Conservation (phyloP, 495 filamentous ascomycete genomes). For the Cercophora scortea region DNA sequence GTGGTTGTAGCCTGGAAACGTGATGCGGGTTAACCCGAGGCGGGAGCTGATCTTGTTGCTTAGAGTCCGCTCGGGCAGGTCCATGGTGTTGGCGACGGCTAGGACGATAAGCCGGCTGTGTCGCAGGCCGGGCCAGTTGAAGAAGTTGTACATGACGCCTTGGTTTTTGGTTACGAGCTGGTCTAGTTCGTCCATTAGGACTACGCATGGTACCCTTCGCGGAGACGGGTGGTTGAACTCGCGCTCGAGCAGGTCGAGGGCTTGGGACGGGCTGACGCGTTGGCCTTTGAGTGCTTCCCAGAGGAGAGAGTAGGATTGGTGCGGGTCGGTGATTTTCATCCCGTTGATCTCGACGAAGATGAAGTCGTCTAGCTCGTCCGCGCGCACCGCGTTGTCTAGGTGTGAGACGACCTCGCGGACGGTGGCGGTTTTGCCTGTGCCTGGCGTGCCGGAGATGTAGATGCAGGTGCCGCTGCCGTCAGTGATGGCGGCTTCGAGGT, state of each 20-base stretch:
- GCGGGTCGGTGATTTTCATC: slow-evolving; percentile 98
- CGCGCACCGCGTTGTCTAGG: slow-evolving; percentile 73
- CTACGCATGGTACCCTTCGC: slow-evolving; percentile 87
- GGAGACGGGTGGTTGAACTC: slow-evolving; percentile 90
- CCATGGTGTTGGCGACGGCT: slow-evolving; percentile 99
- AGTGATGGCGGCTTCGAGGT: slow-evolving; percentile 89
- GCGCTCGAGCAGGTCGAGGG: slow-evolving; percentile 78
- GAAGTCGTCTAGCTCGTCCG: slow-evolving; percentile 96
- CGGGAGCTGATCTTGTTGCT: slow-evolving; percentile 97
- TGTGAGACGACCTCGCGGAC: slow-evolving; percentile 91
- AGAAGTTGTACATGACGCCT: slow-evolving; percentile 99
- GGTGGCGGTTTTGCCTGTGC: slow-evolving; percentile 98
- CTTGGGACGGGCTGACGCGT: slow-evolving; percentile 84
- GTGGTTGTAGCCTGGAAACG: slow-evolving; percentile 95
- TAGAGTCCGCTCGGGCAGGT: slow-evolving; percentile 90
- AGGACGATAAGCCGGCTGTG: slow-evolving; percentile 92
- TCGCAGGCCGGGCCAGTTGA: slow-evolving; percentile 95
- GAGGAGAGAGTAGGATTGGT: slow-evolving; percentile 89
- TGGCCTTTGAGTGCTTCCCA: slow-evolving; percentile 96
- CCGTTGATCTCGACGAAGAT: slow-evolving; percentile 99
- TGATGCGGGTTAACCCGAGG: slow-evolving; percentile 82
- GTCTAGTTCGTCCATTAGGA: slow-evolving; percentile 98
- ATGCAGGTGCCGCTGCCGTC: slow-evolving; percentile 92
- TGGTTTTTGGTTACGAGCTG: slow-evolving; percentile 97
- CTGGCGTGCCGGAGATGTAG: slow-evolving; percentile 98